These are phyloP conservation scores for Lasiosphaeris hirsuta DNA, from an alignment of 495 filamentous ascomycete genomes.

Conservation along the genomic window DNA sequence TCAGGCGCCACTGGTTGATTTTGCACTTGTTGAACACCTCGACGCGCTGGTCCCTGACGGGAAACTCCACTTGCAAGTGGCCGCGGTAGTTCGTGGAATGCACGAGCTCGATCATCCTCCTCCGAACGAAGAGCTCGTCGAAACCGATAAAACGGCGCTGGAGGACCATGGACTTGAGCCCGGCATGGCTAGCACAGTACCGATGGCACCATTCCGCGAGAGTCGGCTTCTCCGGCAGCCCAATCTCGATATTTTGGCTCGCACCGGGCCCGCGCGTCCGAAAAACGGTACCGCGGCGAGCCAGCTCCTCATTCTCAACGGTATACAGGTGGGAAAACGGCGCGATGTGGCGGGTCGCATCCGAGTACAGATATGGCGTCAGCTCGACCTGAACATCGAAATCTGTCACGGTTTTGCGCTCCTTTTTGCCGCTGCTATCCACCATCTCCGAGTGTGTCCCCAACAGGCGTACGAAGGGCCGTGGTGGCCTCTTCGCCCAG, in stretches of 20 bases:
- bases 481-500: constrained; percentile 43
- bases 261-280: constrained; percentile 39
- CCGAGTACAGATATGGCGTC: constrained; percentile 45
- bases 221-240: constrained; percentile 33
- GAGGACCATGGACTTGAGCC: constrained; percentile 51
- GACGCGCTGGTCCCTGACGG: constrained; percentile 44
- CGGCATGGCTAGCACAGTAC: constrained; percentile 48
- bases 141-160: constrained; percentile 49
- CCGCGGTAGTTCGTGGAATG: constrained; percentile 60
- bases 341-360: constrained; percentile 23
- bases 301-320: constrained; percentile 38
- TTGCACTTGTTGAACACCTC: constrained; percentile 53
- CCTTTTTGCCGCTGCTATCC: constrained; percentile 43
- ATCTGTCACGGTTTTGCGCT: constrained; percentile 42
- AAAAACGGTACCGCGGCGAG: constrained; percentile 41
- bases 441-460: constrained; percentile 50
- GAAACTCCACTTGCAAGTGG: constrained; percentile 48
- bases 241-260: constrained; percentile 37
- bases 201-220: constrained; percentile 55
- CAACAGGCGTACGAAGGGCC: constrained; percentile 43
- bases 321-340: constrained; percentile 34
- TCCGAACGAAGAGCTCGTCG: constrained; percentile 43
- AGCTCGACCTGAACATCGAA: constrained; percentile 53
- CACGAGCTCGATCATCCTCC: constrained; percentile 46
- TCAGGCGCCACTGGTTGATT: constrained; percentile 56